These are phyloP conservation scores for Bigelowiella natans DNA, from an alignment of 78 protist species.

Conservation along the genomic window DNA sequence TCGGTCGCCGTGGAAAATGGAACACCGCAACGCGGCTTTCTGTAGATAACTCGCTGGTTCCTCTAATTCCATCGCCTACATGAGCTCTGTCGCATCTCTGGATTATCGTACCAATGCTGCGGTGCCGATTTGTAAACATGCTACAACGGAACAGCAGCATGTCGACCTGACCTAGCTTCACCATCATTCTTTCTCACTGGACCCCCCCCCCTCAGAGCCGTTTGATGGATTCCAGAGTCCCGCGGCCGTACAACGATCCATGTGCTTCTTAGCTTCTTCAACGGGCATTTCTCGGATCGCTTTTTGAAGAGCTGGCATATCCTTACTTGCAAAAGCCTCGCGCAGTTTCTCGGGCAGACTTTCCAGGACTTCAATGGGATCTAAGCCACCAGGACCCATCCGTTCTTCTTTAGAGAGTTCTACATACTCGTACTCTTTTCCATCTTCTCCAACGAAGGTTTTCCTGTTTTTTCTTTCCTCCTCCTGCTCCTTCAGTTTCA, in stretches of 20 bases:
- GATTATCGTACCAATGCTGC: too few species aligned
- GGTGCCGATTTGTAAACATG: too few species aligned
- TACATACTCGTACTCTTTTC: neutral
- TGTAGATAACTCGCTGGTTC: too few species aligned
- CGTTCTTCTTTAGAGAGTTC: neutral
- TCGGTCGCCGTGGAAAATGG: too few species aligned
- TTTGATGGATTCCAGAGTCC: neutral
- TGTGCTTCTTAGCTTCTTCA: neutral
- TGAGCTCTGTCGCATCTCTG: too few species aligned
- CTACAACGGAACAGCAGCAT: too few species aligned
- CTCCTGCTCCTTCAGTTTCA: neutral
- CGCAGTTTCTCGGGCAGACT: neutral
- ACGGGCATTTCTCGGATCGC: neutral
- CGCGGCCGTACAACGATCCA: neutral
- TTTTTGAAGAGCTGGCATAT: neutral
- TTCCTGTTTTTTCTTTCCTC: neutral
- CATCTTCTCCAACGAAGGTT: neutral
- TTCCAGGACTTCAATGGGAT: neutral
- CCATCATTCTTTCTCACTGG: too few species aligned
- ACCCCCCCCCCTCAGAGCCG: neutral
- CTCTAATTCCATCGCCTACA: too few species aligned
- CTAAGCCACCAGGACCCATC: slow-evolving; percentile 6
- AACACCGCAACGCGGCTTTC: too few species aligned
- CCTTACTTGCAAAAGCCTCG: neutral
- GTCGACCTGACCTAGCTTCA: too few species aligned